Evolutionary conservation across 345 rosid species (phyloP).

Genomic region (Passiflora organensis): DNA sequence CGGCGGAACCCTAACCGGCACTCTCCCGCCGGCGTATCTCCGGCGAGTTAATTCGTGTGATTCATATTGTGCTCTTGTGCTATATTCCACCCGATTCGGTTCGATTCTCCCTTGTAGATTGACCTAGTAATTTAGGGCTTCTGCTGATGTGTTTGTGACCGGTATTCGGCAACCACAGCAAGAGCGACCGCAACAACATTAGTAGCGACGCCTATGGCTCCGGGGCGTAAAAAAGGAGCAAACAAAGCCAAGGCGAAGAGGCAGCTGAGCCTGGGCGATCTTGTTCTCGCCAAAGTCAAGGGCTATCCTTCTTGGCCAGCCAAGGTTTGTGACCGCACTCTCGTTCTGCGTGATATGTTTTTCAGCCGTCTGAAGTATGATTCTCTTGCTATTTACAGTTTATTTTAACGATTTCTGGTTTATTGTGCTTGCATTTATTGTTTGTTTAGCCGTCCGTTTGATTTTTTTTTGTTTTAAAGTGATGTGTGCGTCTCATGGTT

Average conservation of each 20-base stretch:
- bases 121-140: background rate
- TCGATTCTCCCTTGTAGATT: background rate
- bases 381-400: background rate
- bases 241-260: slow-evolving; percentile 50
- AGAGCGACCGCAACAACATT: background rate
- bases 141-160: background rate
- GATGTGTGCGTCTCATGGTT: too few species aligned
- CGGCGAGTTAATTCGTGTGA: slow-evolving; percentile 20
- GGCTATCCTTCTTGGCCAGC: slow-evolving; percentile 99
- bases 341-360: too few species aligned
- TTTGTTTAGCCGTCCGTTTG: background rate
- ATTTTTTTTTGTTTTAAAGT: too few species aligned
- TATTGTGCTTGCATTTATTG: too few species aligned
- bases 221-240: slow-evolving; percentile 73
- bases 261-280: slow-evolving; percentile 82
- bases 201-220: slow-evolving; percentile 49
- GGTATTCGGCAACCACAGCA: background rate
- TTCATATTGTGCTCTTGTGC: too few species aligned
- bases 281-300: slow-evolving; percentile 95
- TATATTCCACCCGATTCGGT: slow-evolving; percentile 2
- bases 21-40: slow-evolving; percentile 9
- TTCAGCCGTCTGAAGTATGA: too few species aligned
- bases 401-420: too few species aligned
- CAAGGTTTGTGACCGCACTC: slow-evolving; percentile 53
- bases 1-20: slow-evolving; percentile 28